Conservation (phyloP, 345 rosid genomes). For the Ceriops decandra region DNA sequence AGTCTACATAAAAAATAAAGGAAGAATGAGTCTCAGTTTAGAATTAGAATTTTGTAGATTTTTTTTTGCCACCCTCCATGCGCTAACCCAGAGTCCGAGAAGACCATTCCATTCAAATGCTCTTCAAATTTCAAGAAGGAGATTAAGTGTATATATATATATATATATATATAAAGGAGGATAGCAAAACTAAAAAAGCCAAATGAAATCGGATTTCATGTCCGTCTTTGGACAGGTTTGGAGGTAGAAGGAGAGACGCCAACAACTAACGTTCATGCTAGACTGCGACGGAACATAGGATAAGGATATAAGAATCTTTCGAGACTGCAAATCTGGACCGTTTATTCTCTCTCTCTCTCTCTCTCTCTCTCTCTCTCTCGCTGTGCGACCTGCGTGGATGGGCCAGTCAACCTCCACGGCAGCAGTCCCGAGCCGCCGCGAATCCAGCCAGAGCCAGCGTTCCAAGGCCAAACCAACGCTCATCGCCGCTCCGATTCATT, state of each 20-base stretch:
- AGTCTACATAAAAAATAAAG: neutral
- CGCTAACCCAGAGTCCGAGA: neutral
- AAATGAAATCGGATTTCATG: conserved; percentile 40
- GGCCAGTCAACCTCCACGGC: conserved; percentile 73
- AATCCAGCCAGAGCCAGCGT: conserved; percentile 28
- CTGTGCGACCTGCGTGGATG: conserved; percentile 38
- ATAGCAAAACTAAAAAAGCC: conserved; percentile 5
- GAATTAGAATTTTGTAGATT: too few species aligned
- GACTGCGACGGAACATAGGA: conserved; percentile 3
- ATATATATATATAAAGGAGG: too few species aligned
- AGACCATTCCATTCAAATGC: conserved; percentile 8
- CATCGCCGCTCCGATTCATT: conserved; percentile 29
- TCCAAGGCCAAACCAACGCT: conserved; percentile 28
- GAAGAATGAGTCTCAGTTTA: neutral
- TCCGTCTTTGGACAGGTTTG: conserved; percentile 28
- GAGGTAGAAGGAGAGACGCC: conserved; percentile 2
- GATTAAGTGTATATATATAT: too few species aligned
- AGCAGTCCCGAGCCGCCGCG: conserved; percentile 40
- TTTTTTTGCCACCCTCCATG: neutral
- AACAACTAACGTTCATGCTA: neutral
- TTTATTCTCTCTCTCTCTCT: neutral
- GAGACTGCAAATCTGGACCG: conserved; percentile 9
- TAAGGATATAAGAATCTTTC: neutral
- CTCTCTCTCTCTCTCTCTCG: neutral
- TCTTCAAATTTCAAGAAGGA: too few species aligned